phyloP scores from a whole-genome alignment of 176 grass and related monocot species.

The Eragrostis curvula region DNA sequence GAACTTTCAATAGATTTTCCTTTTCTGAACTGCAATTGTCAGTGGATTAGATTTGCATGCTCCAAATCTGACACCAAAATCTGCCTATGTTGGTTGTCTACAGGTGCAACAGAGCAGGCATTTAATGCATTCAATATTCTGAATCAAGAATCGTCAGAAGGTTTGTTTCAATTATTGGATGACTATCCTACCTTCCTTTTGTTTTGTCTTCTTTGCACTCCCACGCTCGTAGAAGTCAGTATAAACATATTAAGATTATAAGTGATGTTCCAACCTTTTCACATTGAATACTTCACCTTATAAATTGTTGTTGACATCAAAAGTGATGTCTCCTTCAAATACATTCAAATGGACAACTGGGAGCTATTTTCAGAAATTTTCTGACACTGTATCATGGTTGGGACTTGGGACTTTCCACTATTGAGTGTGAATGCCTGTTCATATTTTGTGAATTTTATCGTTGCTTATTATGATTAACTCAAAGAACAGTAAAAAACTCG shows the following conservation, averaged over 20 bases:
- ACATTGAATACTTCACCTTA: not conserved
- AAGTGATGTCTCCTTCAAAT: not conserved
- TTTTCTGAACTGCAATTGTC: not conserved
- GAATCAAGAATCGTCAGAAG: constrained; percentile 13
- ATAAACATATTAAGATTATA: not conserved
- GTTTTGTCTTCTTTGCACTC: not conserved
- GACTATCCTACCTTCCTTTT: not conserved
- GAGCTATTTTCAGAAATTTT: not conserved
- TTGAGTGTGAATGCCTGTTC: not conserved
- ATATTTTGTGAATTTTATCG: not conserved
- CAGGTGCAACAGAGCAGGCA: constrained; percentile 14
- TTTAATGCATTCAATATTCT: not conserved
- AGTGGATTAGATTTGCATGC: not conserved
- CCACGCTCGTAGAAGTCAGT: not conserved
- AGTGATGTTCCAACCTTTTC: not conserved
- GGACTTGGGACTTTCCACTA: not conserved
- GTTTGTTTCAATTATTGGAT: not conserved
- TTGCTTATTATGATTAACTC: not conserved
- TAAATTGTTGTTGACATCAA: not conserved
- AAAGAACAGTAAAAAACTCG: no score
- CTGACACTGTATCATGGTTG: not conserved
- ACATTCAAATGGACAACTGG: not conserved
- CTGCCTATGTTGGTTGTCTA: not conserved
- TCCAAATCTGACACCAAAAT: not conserved
- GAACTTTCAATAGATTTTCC: not conserved